Conservation (phyloP, 139 green algal species). For the Chlorella ohadii region DNA sequence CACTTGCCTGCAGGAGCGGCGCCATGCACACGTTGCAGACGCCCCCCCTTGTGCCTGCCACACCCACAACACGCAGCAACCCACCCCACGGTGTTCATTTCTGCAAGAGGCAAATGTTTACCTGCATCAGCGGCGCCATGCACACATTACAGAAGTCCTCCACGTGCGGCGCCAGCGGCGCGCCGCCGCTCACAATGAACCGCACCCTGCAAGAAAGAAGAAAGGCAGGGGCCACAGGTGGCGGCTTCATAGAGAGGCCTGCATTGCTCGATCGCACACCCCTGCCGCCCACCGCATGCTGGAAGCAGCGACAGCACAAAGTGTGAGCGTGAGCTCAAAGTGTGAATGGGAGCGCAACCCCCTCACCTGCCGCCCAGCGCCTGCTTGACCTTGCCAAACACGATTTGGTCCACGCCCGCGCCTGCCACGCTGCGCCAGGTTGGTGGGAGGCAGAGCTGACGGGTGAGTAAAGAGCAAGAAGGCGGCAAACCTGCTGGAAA, state of each 20-base stretch:
- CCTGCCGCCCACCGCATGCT: no score
- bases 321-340: no score
- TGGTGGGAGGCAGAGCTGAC: background rate
- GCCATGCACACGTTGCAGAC: constrained; percentile 74
- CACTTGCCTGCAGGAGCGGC: background rate
- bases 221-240: background rate
- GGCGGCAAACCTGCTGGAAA: background rate
- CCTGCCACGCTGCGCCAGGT: constrained; percentile 30
- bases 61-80: no score
- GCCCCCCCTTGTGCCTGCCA: no score
- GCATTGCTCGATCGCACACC: no score
- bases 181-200: constrained; percentile 84
- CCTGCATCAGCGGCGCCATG: constrained; percentile 81
- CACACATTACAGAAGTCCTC: constrained; percentile 88
- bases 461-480: no score
- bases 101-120: background rate
- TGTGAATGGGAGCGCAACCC: no score
- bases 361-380: constrained; percentile 72
- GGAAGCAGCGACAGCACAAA: no score
- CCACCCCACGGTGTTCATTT: no score
- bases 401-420: constrained; percentile 68
- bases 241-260: no score
- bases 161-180: constrained; percentile 86
- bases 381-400: constrained; percentile 81
- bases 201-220: constrained; percentile 52